phyloP scores from a whole-genome alignment of 768 basidiomycete genomes.

The Russula lepida region DNA sequence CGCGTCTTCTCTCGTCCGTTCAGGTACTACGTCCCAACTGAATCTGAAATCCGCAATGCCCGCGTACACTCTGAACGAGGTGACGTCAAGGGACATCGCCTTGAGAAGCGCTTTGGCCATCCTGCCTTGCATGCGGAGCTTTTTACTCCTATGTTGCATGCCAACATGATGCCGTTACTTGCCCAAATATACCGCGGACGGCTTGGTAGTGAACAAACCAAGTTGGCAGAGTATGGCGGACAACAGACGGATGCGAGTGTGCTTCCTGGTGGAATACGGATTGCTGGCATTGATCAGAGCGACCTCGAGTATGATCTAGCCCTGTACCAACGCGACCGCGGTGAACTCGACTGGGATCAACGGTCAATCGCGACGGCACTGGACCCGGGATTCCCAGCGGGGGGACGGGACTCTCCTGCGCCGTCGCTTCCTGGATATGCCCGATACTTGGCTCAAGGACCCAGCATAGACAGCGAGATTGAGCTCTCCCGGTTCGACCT shows the following conservation, averaged over 20 bases:
- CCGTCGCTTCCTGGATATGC: slow-evolving; percentile 42
- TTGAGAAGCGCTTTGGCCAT: slow-evolving; percentile 91
- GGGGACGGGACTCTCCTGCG: slow-evolving; percentile 33
- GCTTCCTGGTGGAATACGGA: slow-evolving; percentile 70
- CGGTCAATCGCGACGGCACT: slow-evolving; percentile 59
- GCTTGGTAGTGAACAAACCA: slow-evolving; percentile 53
- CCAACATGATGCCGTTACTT: slow-evolving; percentile 75
- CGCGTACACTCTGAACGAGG: slow-evolving; percentile 72
- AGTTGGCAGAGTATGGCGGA: slow-evolving; percentile 70
- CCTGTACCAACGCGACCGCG: slow-evolving; percentile 70
- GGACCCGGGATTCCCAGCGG: slow-evolving; percentile 32
- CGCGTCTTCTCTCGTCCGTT: slow-evolving; percentile 60
- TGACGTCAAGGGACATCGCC: slow-evolving; percentile 62
- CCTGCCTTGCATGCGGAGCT: slow-evolving; percentile 82
- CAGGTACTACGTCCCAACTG: slow-evolving; percentile 77
- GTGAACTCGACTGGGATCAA: slow-evolving; percentile 83
- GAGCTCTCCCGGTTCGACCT: slow-evolving; percentile 53
- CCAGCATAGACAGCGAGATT: slow-evolving; percentile 30
- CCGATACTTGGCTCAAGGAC: slow-evolving; percentile 39
- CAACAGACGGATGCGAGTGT: slow-evolving; percentile 67
- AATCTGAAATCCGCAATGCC: slow-evolving; percentile 62
- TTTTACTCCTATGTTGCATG: slow-evolving; percentile 83
- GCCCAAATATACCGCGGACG: slow-evolving; percentile 70
- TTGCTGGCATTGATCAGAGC: slow-evolving; percentile 70
- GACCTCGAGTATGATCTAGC: slow-evolving; percentile 80